Evolutionary conservation across 768 basidiomycete species (phyloP), one percentile per base, ranked within the genome.

Genomic region (Collybiopsis luxurians): DNA sequence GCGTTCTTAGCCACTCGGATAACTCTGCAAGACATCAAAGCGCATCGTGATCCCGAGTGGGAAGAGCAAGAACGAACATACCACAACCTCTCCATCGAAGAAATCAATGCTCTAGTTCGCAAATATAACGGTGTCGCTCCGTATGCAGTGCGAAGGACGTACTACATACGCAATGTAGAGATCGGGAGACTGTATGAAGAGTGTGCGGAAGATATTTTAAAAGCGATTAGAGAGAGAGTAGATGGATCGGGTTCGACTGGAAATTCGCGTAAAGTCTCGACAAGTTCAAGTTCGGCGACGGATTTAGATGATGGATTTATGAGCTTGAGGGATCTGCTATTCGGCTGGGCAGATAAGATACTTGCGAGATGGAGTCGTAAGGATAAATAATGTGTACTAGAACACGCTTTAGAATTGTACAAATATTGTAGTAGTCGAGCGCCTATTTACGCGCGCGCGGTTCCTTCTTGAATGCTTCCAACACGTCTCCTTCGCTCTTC

Each of bases 61-160:
- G 84, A 88, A 64, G 70, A 72, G 28, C 80, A 81, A 46, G 90
- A 93, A 66, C 67, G 70, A 17, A 69, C 78, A 44, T 91, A 91
- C 62, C 90, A 92, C 62, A 79, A 85, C 31, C 74, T 80, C 2
- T 87, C 87, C 12, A 64, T 94, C 36, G 77, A 75, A 28, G 86
- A 93, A 61, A 71, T 93, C 39, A 93, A 95, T 68, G 75, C 82
- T 2, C 75, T 88, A 4, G 85, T 93, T 26, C 78, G 90, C 48
- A 85, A 86, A 71, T 89, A 91, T 71, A 94, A 95, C 65, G 85
- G 80, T 6, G 67, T 89, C 43, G 92, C 92, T 12, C 92, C 90
- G 1, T 89, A 89, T 63, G 75, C 84, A 4, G 91, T 89, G n/a
- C 79, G 91, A 19, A 73, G 87, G 46, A 73, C 82, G 3, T 83